Conservation (phyloP, 805 yeast species). For the Candida palmyrensis region DNA sequence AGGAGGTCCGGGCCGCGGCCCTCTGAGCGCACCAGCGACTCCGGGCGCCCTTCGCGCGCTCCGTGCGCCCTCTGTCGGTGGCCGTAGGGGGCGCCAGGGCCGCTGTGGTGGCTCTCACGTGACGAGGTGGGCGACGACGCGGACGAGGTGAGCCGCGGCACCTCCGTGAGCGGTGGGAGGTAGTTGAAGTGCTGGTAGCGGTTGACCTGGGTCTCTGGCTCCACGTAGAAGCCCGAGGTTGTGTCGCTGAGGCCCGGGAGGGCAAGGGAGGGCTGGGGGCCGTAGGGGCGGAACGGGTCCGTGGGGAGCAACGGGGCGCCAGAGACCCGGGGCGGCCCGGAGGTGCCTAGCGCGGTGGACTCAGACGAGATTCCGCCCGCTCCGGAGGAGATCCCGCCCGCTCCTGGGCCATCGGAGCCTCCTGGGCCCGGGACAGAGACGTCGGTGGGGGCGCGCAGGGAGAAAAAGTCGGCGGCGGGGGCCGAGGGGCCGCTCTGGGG, state of each 20-base stretch:
- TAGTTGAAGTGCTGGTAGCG: conserved; percentile 71
- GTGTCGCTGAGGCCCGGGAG: conserved; percentile 4
- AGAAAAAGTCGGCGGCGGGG: conserved; percentile 3
- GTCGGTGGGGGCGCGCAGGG: too few relatives aligned
- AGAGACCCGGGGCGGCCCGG: neutral
- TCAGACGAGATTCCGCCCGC: too few relatives aligned
- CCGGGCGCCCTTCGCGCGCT: conserved; percentile 9
- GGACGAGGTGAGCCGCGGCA: conserved; percentile 64
- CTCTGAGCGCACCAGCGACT: conserved; percentile 16
- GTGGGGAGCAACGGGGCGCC: neutral
- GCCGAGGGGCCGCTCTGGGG: neutral
- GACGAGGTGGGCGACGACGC: conserved; percentile 34
- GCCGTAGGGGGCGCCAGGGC: conserved; percentile 26
- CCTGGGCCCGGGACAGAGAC: neutral
- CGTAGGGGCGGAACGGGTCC: neutral
- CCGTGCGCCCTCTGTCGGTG: conserved; percentile 22
- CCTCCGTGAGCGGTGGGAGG: conserved; percentile 64
- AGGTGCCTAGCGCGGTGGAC: too few relatives aligned
- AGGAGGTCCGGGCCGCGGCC: conserved; percentile 36
- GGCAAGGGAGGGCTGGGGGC: conserved; percentile 3
- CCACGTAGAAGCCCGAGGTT: conserved; percentile 21
- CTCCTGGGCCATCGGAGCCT: too few relatives aligned
- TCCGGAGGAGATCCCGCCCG: too few relatives aligned
- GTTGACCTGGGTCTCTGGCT: conserved; percentile 50
- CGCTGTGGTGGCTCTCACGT: conserved; percentile 10